Base-by-base conservation (phyloP, 495 filamentous ascomycete genomes). In the Penicillium roqueforti region DNA sequence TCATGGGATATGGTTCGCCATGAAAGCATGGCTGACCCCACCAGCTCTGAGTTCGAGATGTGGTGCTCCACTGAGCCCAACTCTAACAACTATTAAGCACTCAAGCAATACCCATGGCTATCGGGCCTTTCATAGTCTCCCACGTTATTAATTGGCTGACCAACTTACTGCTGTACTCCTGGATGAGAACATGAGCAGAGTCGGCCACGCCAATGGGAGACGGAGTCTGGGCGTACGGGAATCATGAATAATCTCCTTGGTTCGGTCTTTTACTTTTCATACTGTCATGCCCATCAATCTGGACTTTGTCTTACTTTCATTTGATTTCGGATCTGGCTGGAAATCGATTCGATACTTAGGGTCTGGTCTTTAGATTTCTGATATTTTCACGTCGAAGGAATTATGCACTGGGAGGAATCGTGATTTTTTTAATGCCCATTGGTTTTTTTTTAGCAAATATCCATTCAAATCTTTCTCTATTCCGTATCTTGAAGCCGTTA, bases 191-290 rank as follows among this genome's bases (percentile, higher is more conserved):
- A 31, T 22, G 25, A 22, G 4, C 18, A 32, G 32, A 8, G 40
- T 31, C 56, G 56, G 46, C 34, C 51, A 60, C 18, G 54, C 44
- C 22, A 47, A 52, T 47, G 44, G 26, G 22, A 46, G 36, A 9
- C 40, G 34, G 47, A 18, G 47, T 50, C 26, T 49, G 47, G 20
- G 25, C 36, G n/a, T 39, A 39, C 23, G 49, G 19, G 11, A 18
- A 25, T 16, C 6, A 14, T 13, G 22, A 37, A 39, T 9, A 9
- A 39, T 37, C 16, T 37, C 8, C 9, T 53, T 26, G 23, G 23
- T 40, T 39, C 22, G 31, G 9, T 31, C 10, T 52, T 34, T 52
- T 45, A 9, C 29, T 14, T 40, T 43, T 20, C 9, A n/a, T 32
- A 1, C 32, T 40, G 36, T 20, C 26, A 34, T 36, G 7, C 36